A percentile compares a stretch with the other conserved stretches of the same genome.
These are phyloP conservation scores for Rhamnella rubrinervis DNA, from an alignment of 331 rosid species.

Conservation along the genomic window DNA sequence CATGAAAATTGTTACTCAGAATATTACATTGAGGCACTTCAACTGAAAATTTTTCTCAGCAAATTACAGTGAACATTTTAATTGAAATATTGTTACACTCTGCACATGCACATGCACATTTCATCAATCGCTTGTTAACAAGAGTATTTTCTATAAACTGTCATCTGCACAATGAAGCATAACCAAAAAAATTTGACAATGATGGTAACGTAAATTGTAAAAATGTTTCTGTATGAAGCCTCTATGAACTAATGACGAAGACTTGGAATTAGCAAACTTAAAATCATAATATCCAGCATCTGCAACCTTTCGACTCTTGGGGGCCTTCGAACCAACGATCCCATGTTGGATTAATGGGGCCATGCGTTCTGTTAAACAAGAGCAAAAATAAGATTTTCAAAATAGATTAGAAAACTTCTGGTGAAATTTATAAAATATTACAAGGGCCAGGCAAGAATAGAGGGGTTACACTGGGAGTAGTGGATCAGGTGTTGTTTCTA, in stretches of 20 bases:
- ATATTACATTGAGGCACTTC: background rate
- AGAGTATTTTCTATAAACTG: constrained; percentile 32
- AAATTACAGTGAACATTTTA: constrained; percentile 15
- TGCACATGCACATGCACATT: constrained; percentile 28
- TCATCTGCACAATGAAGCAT: constrained; percentile 50
- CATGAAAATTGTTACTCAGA: background rate
- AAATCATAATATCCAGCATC: constrained; percentile 81
- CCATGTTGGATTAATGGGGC: constrained; percentile 78
- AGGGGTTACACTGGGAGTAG: constrained; percentile 65
- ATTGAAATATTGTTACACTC: constrained; percentile 25
- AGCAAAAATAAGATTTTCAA: constrained; percentile 18
- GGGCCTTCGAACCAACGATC: constrained; percentile 97
- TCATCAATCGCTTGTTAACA: constrained; percentile 27
- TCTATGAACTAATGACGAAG: constrained; percentile 18
- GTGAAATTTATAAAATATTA: background rate
- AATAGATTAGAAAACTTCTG: background rate
- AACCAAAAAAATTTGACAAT: constrained; percentile 21
- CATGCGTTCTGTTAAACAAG: constrained; percentile 53
- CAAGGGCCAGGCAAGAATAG: background rate
- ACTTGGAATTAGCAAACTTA: constrained; percentile 14
- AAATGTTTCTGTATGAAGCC: constrained; percentile 24
- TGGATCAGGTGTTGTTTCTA: constrained; percentile 86
- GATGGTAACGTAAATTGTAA: constrained; percentile 17
- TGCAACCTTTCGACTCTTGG: constrained; percentile 71
- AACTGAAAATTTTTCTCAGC: background rate